A percentile compares a stretch with the other conserved stretches of the same genome.
Conservation (phyloP, 768 basidiomycete species). For the Lanmaoa rubissima region DNA sequence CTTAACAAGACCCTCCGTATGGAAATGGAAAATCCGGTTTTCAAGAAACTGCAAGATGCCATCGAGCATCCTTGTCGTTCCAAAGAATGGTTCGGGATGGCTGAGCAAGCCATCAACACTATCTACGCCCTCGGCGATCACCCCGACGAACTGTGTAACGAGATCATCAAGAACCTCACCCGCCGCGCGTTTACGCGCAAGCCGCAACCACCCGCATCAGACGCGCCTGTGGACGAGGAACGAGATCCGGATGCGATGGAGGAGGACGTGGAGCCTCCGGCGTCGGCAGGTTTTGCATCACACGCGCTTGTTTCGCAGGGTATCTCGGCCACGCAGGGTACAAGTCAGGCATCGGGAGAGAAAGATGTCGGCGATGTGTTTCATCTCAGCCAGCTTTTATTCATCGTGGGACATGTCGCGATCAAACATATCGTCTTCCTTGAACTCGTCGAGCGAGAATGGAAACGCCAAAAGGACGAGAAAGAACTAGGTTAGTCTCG, state of each 20-base stretch:
- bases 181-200: constrained; percentile 56
- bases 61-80: constrained; percentile 78
- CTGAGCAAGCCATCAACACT: constrained; percentile 96
- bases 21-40: constrained; percentile 85
- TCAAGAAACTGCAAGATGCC: constrained; percentile 77
- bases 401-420: constrained; percentile 93
- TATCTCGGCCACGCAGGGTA: constrained; percentile 9
- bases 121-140: constrained; percentile 93
- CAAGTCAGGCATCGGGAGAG: constrained; percentile 18
- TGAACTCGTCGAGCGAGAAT: constrained; percentile 92
- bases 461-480: constrained; percentile 95
- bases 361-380: constrained; percentile 79
- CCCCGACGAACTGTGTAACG: constrained; percentile 80
- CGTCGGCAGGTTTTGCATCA: constrained; percentile 20
- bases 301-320: constrained; percentile 21
- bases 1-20: constrained; percentile 82
- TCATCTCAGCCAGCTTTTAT: constrained; percentile 88
- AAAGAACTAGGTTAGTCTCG: constrained; percentile 63
- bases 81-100: constrained; percentile 95
- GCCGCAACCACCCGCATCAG: constrained; percentile 12
- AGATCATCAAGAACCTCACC: constrained; percentile 82
- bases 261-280: constrained; percentile 34
- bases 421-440: constrained; percentile 98
- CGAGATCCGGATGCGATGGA: constrained; percentile 55
- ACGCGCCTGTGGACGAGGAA: constrained; percentile 18